These are phyloP conservation scores for Discostella stelligera DNA, from an alignment of 352 stramenopile genomes.

Conservation along the genomic window DNA sequence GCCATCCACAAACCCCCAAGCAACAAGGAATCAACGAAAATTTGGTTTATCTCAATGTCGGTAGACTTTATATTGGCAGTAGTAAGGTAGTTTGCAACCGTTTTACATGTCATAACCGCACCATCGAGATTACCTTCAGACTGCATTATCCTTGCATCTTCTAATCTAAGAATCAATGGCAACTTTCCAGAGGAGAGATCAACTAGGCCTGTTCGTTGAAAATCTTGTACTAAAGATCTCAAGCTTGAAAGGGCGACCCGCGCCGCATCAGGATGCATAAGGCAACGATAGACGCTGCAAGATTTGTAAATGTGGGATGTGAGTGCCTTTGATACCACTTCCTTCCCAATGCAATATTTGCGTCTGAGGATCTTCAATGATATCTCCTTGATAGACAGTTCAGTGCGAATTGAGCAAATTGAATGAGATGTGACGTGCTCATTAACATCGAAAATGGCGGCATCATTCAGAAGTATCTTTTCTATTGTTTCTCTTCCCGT, in stretches of 20 bases:
- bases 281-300: constrained; percentile 48
- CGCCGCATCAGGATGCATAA: constrained; percentile 48
- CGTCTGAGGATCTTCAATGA: constrained; percentile 47
- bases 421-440: constrained; percentile 15
- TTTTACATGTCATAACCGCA: constrained; percentile 69
- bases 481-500: constrained; percentile 20
- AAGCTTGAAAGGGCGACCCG: constrained; percentile 55
- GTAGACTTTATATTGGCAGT: constrained; percentile 7
- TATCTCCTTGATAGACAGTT: constrained; percentile 51
- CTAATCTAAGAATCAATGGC: constrained; percentile 56
- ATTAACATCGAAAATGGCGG: constrained; percentile 30
- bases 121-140: constrained; percentile 59
- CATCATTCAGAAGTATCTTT: constrained; percentile 41
- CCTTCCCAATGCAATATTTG: constrained; percentile 23
- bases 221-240: constrained; percentile 42
- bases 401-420: constrained; percentile 35
- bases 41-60: constrained; percentile 36
- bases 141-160: constrained; percentile 79
- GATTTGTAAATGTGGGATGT: constrained; percentile 57
- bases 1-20: constrained; percentile 91
- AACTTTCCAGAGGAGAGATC: constrained; percentile 27
- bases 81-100: constrained; percentile 59
- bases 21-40: constrained; percentile 52
- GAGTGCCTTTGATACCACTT: constrained; percentile 35
- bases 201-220: constrained; percentile 23